Base-by-base conservation (phyloP, 345 rosid species). In the Noccaea caerulescens region DNA sequence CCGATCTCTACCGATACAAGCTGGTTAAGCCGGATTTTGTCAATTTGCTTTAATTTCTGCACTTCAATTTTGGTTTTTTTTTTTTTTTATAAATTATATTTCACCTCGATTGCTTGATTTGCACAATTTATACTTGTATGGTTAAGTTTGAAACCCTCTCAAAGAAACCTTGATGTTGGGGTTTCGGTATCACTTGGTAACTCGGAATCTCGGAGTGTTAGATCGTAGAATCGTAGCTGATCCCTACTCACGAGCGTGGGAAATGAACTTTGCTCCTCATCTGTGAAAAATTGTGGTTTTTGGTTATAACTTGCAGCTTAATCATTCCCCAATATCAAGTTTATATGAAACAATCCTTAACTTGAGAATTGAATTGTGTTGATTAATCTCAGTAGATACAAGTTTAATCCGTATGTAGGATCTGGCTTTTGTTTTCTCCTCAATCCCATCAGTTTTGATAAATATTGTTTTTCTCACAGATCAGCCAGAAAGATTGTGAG, bases 401-500 rank as follows among this genome's bases (percentile, higher is more conserved):
- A 53, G 8, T 30, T 54, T 27, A 0, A 27, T 27, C 23, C 23
- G 23, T 20, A 27, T 33, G n/a, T 54, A 18, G 14, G 43, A 71
- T 71, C 53, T 11, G 7, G 10, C 4, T 59, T 16, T 20, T 50
- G 25, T 42, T 71, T 42, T 43, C 68, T 50, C 41, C 23, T 3
- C 42, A 60, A 39, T 51, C 2, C 42, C 20, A 32, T 34, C 27
- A 18, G 10, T 18, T 2, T 46, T 57, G 46, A 18, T 20, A 6
- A 5, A 11, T 27, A 3, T 63, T 34, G 10, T 55, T 11, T 67
- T 50, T 38, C 42, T 60, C 66, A 60, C 88, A 93, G 98, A 80
- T 75, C 88, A 45, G 96, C 87, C 16, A 86, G 92, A 74, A 93
- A 93, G 85, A 91, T 93, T 43, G 98, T 89, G 38, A 82, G 81